phyloP scores from a whole-genome alignment of 305 asterid genomes.

The Ajuga reptans region DNA sequence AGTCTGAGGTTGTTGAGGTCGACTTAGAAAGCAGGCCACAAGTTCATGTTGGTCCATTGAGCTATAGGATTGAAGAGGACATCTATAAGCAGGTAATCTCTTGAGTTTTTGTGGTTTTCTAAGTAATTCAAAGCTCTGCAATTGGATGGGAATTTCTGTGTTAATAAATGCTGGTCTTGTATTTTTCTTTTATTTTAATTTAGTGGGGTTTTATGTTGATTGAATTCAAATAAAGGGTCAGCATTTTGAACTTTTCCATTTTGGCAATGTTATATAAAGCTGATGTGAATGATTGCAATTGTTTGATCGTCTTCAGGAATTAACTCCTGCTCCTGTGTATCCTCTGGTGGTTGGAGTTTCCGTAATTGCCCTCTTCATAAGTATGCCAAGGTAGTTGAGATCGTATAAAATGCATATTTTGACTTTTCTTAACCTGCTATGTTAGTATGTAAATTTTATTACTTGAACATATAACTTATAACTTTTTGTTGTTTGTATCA shows the following conservation, averaged over 20 bases:
- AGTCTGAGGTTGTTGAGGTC: slow-evolving; percentile 67
- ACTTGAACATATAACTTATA: slow-evolving; percentile 18
- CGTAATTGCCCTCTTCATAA: slow-evolving; percentile 61
- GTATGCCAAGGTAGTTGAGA: slow-evolving; percentile 73
- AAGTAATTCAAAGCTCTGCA: no score
- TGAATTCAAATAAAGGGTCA: not conserved
- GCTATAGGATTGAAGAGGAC: slow-evolving; percentile 53
- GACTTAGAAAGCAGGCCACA: slow-evolving; percentile 62
- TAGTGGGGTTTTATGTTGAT: not conserved
- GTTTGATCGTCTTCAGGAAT: slow-evolving; percentile 44
- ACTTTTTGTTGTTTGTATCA: slow-evolving; percentile 16
- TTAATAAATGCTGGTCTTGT: not conserved
- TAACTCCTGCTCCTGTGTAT: slow-evolving; percentile 81
- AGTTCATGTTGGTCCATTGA: slow-evolving; percentile 73
- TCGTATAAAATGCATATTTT: not conserved
- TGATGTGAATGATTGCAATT: slow-evolving; percentile 8
- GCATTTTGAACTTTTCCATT: not conserved
- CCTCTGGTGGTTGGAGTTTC: slow-evolving; percentile 72
- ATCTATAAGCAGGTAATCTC: slow-evolving; percentile 67
- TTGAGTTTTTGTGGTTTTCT: not conserved
- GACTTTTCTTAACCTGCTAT: not conserved
- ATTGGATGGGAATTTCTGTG: not conserved
- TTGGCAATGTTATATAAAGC: not conserved
- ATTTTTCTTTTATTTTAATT: not conserved
- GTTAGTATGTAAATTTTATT: slow-evolving; percentile 2